A percentile compares a stretch with the other conserved stretches of the same genome.
Conservation (phyloP, 2,329 filamentous ascomycete species). For the Scedosporium minutisporum region DNA sequence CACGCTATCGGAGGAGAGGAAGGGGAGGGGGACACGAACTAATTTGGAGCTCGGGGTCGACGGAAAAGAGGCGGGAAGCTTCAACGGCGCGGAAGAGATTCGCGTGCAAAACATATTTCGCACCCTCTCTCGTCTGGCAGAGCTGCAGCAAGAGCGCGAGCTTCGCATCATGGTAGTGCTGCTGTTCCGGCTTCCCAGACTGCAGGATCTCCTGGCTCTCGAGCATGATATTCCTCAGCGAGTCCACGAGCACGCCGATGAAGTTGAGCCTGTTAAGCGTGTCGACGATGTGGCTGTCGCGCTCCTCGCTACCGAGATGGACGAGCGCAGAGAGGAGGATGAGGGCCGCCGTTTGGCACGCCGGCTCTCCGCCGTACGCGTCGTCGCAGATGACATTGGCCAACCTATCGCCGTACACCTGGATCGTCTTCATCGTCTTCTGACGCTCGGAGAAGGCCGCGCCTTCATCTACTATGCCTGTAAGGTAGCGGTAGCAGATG, state of each 20-base stretch:
- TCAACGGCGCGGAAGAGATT: slow-evolving; percentile 77
- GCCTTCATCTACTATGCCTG: slow-evolving; percentile 52
- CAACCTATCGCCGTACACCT: slow-evolving; percentile 61
- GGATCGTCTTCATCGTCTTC: slow-evolving; percentile 64
- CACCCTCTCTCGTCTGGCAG: slow-evolving; percentile 74
- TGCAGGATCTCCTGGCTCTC: slow-evolving; percentile 39
- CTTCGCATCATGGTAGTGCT: slow-evolving; percentile 56
- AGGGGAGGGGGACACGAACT: slow-evolving; percentile 7
- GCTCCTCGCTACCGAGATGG: slow-evolving; percentile 60
- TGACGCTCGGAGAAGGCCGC: slow-evolving; percentile 33
- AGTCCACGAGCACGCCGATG: slow-evolving; percentile 80
- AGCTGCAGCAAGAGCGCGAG: slow-evolving; percentile 76
- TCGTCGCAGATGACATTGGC: slow-evolving; percentile 88
- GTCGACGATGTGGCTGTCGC: slow-evolving; percentile 67
- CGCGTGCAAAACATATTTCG: slow-evolving; percentile 77
- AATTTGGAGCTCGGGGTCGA: slow-evolving; percentile 86
- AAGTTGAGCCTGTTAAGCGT: slow-evolving; percentile 81
- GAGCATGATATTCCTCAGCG: slow-evolving; percentile 64
- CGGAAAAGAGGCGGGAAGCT: slow-evolving; percentile 74
- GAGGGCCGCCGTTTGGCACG: slow-evolving; percentile 75
- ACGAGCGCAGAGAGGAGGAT: slow-evolving; percentile 75
- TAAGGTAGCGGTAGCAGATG: slow-evolving; percentile 80
- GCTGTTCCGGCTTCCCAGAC: slow-evolving; percentile 30
- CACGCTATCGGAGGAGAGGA: background rate
- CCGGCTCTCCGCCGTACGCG: slow-evolving; percentile 73